Conservation (phyloP, 257 asterid species). For the Solanum virginianum region DNA sequence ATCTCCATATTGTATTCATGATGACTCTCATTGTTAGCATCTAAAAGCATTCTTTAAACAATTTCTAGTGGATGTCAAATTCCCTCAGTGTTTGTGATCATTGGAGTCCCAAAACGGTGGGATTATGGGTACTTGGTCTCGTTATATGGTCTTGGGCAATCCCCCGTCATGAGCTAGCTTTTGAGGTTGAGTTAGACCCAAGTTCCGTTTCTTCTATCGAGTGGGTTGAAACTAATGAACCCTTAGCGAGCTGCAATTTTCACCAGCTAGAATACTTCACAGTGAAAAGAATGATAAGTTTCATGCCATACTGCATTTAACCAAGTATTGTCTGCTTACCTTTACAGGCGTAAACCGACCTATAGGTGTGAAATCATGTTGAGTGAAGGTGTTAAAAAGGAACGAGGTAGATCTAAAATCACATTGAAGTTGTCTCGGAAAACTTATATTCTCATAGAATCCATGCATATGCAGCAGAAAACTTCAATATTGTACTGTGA, state of each 20-base stretch:
- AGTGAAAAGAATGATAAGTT: background rate
- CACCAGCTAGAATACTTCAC: background rate
- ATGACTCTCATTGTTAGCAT: background rate
- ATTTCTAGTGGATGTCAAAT: background rate
- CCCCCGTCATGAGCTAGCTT: no score
- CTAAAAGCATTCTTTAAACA: background rate
- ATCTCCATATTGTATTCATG: background rate
- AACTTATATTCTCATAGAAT: background rate
- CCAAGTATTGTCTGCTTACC: background rate
- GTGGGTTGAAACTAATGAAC: background rate
- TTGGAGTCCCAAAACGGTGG: no score
- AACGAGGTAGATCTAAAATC: background rate
- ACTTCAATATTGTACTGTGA: background rate
- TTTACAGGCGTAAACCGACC: background rate
- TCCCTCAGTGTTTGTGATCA: background rate
- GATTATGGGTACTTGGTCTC: no score
- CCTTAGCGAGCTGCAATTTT: background rate
- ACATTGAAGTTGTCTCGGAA: background rate
- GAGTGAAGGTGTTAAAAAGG: background rate
- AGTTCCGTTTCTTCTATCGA: background rate
- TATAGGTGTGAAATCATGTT: background rate
- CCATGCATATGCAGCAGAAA: background rate
- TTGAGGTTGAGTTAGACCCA: no score
- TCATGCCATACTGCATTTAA: background rate
- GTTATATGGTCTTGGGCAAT: no score